phyloP scores from a whole-genome alignment of 1,284 basidiomycete species.

The Ganoderma multipileum region DNA sequence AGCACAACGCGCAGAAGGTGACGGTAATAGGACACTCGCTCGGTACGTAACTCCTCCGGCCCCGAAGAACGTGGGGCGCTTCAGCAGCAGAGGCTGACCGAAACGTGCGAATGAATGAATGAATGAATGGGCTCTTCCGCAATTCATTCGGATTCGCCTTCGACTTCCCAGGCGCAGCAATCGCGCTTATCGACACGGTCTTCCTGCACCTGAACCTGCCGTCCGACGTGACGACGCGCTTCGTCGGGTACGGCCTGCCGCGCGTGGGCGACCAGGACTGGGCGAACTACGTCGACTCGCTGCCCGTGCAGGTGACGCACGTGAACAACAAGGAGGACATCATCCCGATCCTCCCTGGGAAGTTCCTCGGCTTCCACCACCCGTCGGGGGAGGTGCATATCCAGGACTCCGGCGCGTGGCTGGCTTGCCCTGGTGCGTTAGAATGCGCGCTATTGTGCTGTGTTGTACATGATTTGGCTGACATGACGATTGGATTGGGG shows the following conservation, averaged over 20 bases:
- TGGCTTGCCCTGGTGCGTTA: constrained; percentile 49
- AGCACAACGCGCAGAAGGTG: constrained; percentile 40
- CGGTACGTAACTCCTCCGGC: constrained; percentile 38
- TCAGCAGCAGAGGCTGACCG: not conserved
- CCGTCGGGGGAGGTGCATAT: constrained; percentile 69
- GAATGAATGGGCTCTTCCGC: too few species aligned
- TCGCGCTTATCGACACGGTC: constrained; percentile 53
- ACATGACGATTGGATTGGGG: not conserved
- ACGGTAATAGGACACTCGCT: constrained; percentile 49
- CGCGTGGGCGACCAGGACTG: constrained; percentile 66
- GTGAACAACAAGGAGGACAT: constrained; percentile 42
- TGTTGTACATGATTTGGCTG: too few species aligned
- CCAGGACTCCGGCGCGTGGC: constrained; percentile 53
- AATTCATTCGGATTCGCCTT: not conserved
- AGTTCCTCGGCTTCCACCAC: constrained; percentile 59
- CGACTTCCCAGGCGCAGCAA: constrained; percentile 46
- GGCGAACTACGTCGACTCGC: constrained; percentile 63
- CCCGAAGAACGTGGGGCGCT: not conserved
- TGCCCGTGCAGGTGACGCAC: constrained; percentile 35
- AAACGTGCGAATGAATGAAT: not conserved
- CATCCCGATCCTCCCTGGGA: constrained; percentile 43
- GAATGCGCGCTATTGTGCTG: not conserved
- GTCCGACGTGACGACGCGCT: constrained; percentile 46
- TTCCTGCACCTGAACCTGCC: constrained; percentile 53
- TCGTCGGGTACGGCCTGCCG: constrained; percentile 60